Base-by-base conservation (phyloP, 768 basidiomycete species). In the Trametes meyenii region DNA sequence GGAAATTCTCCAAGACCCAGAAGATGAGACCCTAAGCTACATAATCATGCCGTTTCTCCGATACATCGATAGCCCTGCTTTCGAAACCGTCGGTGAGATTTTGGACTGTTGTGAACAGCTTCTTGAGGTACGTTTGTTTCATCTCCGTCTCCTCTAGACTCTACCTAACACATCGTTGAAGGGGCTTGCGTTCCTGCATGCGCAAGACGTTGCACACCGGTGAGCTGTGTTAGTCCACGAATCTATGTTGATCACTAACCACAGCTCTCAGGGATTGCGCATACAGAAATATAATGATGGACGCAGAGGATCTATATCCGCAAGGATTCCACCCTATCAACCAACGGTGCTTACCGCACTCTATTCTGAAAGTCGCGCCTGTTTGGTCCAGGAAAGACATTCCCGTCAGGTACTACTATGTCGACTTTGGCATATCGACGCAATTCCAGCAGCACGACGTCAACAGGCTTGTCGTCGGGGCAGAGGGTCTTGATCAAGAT, bases 351-450 rank as follows among this genome's bases (percentile, higher is more conserved):
- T 39, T 50, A 7, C 46, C 63, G 0, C 51, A n/a, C n/a, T n/a
- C n/a, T n/a, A n/a, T n/a, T n/a, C n/a, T n/a, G n/a, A n/a, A n/a
- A n/a, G n/a, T n/a, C 5, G 52, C 63, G 2, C 52, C 58, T 1
- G 39, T 19, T 40, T n/a, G 38, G 5, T 44, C 56, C 1, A 42
- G 66, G 2, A 23, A 55, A 3, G 36, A 29, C 8, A 33, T 42
- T 10, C 50, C 60, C 5, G 54, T 71, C 26, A 66, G 58, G n/a
- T 73, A 73, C 48, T 73, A 71, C 50, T 70, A 42, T 51, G 52
- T 71, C 23, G 72, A 73, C 62, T 72, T 70, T 39, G 71, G 71
- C 29, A 64, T 73, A 13, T 73, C 72, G 6, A 62, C 64, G 0
- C 48, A 33, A 5, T 66, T 71, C 51, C n/a, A n/a, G n/a, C n/a